A percentile compares a stretch with the other conserved stretches of the same genome.
These are phyloP conservation scores for Hanseniaspora sp. DNA, from an alignment of 1,139 yeast species.

Conservation along the genomic window DNA sequence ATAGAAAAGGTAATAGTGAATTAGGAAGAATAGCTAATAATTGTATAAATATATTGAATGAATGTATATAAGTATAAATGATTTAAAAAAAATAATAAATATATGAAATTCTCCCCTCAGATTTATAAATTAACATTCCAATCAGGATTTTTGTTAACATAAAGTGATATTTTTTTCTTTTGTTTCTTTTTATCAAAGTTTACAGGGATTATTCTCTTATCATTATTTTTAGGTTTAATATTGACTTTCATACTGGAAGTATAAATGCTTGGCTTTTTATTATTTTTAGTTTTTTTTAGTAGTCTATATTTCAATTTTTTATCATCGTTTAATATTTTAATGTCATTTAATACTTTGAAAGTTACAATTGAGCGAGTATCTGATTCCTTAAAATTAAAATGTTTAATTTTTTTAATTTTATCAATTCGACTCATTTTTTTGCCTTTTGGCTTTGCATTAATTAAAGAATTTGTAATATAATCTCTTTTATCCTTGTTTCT, in stretches of 20 bases:
- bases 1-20: slow-evolving; percentile 13
- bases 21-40: slow-evolving; percentile 13
- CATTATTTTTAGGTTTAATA: neutral
- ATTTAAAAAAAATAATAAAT: neutral
- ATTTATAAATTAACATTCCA: neutral
- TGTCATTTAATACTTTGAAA: slow-evolving; percentile 5
- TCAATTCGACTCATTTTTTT: slow-evolving; percentile 2
- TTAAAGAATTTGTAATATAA: neutral
- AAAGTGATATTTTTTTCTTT: neutral
- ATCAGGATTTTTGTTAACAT: neutral
- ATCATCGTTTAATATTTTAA: slow-evolving; percentile 3
- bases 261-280: neutral
- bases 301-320: slow-evolving; percentile 11
- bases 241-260: neutral
- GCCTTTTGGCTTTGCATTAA: neutral
- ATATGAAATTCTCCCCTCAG: neutral
- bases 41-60: slow-evolving; percentile 9
- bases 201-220: neutral
- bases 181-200: neutral
- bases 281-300: neutral
- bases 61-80: slow-evolving; percentile 1
- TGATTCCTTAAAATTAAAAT: slow-evolving; percentile 4
- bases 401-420: slow-evolving; percentile 1
- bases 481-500: neutral
- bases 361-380: slow-evolving; percentile 5